phyloP scores from a whole-genome alignment of 1,284 basidiomycete genomes.

The Amylostereum areolatum region DNA sequence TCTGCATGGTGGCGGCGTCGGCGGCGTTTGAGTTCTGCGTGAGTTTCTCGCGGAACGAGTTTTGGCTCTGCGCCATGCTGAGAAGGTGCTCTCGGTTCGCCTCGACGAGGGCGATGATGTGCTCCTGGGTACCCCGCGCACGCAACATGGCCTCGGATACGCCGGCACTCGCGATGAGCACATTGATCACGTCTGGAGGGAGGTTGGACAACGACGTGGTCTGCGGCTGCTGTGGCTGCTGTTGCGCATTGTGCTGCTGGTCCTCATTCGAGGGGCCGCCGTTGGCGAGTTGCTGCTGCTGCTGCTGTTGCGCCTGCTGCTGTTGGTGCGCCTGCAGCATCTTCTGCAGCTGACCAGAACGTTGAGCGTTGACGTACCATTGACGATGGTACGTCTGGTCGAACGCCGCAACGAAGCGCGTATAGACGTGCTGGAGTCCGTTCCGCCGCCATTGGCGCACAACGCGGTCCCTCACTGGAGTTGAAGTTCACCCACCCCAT shows the following conservation, averaged over 20 bases:
- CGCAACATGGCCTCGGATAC: slow-evolving; percentile 45
- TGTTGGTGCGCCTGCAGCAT: background rate
- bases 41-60: slow-evolving; percentile 28
- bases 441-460: too few relatives aligned
- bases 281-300: background rate
- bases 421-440: background rate
- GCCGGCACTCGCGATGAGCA: slow-evolving; percentile 34
- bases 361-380: background rate
- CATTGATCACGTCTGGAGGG: slow-evolving; percentile 29
- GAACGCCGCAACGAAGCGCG: background rate
- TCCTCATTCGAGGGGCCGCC: background rate
- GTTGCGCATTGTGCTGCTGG: background rate
- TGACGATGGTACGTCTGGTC: too few relatives aligned
- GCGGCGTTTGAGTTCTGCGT: slow-evolving; percentile 4
- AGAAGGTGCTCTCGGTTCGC: slow-evolving; percentile 42
- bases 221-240: background rate
- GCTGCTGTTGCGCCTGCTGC: background rate
- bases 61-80: slow-evolving; percentile 33
- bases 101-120: slow-evolving; percentile 54
- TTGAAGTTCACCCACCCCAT: too few relatives aligned
- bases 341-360: background rate
- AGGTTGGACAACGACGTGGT: slow-evolving; percentile 3
- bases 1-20: background rate
- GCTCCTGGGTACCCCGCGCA: slow-evolving; percentile 39
- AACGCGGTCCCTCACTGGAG: too few relatives aligned